Conservation (phyloP, 1,284 basidiomycete genomes). For the Apiotrichum akiyoshidainum region DNA sequence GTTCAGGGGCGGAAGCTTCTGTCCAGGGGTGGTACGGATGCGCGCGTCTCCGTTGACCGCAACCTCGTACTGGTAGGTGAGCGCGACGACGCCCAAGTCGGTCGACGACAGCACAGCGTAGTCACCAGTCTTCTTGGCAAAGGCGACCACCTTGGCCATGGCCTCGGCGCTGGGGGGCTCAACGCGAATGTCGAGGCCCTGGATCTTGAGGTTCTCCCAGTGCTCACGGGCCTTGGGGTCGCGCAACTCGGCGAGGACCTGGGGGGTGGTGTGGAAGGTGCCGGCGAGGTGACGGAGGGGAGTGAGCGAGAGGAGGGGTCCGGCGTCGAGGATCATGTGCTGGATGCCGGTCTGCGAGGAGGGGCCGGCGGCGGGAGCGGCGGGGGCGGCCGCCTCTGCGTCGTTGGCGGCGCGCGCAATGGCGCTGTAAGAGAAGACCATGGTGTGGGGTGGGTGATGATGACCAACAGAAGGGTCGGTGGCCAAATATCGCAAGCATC, state of each 20-base stretch:
- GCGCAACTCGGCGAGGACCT: slow-evolving; percentile 82
- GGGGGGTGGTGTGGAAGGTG: slow-evolving; percentile 78
- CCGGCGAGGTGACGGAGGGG: slow-evolving; percentile 79
- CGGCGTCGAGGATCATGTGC: slow-evolving; percentile 84
- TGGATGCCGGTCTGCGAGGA: slow-evolving; percentile 53
- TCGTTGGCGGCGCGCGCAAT: slow-evolving; percentile 7
- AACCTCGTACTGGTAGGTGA: slow-evolving; percentile 75
- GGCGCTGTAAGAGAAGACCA: slow-evolving; percentile 21
- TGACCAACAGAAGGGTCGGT: no score
- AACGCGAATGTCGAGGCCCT: slow-evolving; percentile 72
- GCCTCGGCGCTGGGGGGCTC: slow-evolving; percentile 69
- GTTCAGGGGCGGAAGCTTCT: slow-evolving; percentile 22
- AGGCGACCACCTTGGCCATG: slow-evolving; percentile 76
- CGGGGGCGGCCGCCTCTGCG: not conserved
- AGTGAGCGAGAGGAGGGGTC: slow-evolving; percentile 79
- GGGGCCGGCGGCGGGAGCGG: not conserved
- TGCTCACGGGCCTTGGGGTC: slow-evolving; percentile 81
- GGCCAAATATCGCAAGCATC: no score
- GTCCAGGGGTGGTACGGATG: slow-evolving; percentile 55
- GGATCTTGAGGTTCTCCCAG: slow-evolving; percentile 62
- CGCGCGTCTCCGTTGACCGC: slow-evolving; percentile 55
- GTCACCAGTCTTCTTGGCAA: slow-evolving; percentile 95
- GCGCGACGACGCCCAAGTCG: slow-evolving; percentile 86
- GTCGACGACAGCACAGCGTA: slow-evolving; percentile 86
- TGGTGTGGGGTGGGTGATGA: slow-evolving; percentile 1